Percentiles rank a stretch among this genome's conserved stretches.
phyloP scores from a whole-genome alignment of 495 filamentous ascomycete species.

The Pseudevernia furfuracea region DNA sequence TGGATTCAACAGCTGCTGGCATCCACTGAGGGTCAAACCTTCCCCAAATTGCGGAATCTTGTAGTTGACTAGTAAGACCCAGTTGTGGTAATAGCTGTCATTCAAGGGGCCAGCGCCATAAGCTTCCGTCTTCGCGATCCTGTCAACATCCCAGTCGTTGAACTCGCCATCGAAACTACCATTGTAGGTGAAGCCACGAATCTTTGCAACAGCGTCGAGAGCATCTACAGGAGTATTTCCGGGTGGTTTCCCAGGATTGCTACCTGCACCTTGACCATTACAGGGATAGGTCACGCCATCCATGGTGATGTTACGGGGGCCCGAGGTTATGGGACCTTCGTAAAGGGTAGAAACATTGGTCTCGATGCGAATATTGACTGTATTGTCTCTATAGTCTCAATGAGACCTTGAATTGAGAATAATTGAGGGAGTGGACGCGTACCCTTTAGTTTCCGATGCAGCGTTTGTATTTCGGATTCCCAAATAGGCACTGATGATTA shows the following conservation, averaged over 20 bases:
- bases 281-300: not conserved
- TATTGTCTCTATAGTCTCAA: not conserved
- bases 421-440: no score
- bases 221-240: slow-evolving; percentile 14
- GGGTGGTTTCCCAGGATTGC: not conserved
- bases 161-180: slow-evolving; percentile 10
- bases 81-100: not conserved
- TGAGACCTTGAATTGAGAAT: no score
- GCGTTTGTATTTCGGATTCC: no score
- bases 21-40: not conserved
- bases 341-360: slow-evolving; percentile 8
- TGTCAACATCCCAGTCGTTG: slow-evolving; percentile 15
- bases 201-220: slow-evolving; percentile 18
- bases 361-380: slow-evolving; percentile 17
- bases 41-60: not conserved
- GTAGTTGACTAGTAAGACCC: slow-evolving; percentile 17
- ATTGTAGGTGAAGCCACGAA: slow-evolving; percentile 13
- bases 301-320: slow-evolving; percentile 19
- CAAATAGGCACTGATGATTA: no score
- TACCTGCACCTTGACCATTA: slow-evolving; percentile 12
- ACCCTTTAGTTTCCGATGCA: no score
- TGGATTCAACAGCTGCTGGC: slow-evolving; percentile 9
- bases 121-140: not conserved
- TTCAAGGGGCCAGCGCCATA: no score
- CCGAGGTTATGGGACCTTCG: slow-evolving; percentile 20